A percentile compares a stretch with the other conserved stretches of the same genome.
phyloP scores from a whole-genome alignment of 345 rosid genomes.

The Excoecaria agallocha region DNA sequence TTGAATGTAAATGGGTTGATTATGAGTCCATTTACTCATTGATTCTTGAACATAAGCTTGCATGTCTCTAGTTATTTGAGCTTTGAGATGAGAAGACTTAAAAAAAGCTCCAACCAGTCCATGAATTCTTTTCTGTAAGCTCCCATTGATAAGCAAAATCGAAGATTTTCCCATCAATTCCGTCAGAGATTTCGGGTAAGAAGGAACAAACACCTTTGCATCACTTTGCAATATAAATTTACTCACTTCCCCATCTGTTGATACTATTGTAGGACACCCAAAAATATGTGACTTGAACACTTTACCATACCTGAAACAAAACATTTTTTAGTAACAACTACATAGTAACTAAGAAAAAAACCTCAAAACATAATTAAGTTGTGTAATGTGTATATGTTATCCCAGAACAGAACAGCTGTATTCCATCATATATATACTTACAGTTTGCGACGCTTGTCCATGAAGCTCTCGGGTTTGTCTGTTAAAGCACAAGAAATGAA shows the following conservation, averaged over 20 bases:
- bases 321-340: not conserved
- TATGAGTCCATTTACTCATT: slow-evolving; percentile 70
- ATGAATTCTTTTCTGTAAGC: slow-evolving; percentile 86
- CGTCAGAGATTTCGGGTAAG: slow-evolving; percentile 84
- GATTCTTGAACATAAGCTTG: slow-evolving; percentile 57
- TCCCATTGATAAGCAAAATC: slow-evolving; percentile 77
- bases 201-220: slow-evolving; percentile 74
- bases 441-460: slow-evolving; percentile 75
- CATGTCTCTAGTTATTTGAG: slow-evolving; percentile 84
- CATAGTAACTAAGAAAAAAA: not conserved
- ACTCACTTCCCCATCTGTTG: slow-evolving; percentile 92
- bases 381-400: no score
- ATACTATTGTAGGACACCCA: slow-evolving; percentile 77
- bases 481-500: slow-evolving; percentile 79
- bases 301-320: slow-evolving; percentile 62
- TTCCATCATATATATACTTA: slow-evolving; percentile 23
- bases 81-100: slow-evolving; percentile 77
- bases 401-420: no score
- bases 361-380: no score
- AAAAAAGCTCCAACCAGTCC: slow-evolving; percentile 84
- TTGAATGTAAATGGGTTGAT: slow-evolving; percentile 65
- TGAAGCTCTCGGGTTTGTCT: slow-evolving; percentile 83
- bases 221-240: slow-evolving; percentile 81
- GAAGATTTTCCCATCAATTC: slow-evolving; percentile 97
- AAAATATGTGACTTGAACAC: slow-evolving; percentile 97